These are phyloP conservation scores for Alternaria ethzedia DNA, from an alignment of 2,329 filamentous ascomycete genomes.

Conservation along the genomic window DNA sequence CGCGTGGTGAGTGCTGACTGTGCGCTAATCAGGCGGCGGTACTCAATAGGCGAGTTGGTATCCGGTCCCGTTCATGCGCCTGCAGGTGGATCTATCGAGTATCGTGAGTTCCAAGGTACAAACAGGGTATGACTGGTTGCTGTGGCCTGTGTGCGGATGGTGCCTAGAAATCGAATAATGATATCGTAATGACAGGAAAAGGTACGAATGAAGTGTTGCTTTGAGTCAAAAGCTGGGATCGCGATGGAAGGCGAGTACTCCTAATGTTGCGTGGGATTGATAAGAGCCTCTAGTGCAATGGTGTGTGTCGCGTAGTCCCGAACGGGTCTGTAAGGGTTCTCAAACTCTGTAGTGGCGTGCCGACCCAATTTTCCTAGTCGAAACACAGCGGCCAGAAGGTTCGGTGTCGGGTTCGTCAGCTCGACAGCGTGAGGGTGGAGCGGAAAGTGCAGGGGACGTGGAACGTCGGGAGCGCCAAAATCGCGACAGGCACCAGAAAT, in stretches of 20 bases:
- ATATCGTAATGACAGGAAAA: background rate
- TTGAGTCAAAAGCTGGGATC: background rate
- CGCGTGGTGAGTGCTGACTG: constrained; percentile 23
- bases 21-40: constrained; percentile 16
- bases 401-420: constrained; percentile 36
- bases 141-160: constrained; percentile 10
- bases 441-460: constrained; percentile 26
- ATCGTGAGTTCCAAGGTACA: constrained; percentile 23
- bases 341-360: constrained; percentile 22
- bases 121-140: constrained; percentile 27
- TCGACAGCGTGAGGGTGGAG: constrained; percentile 34
- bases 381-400: constrained; percentile 39
- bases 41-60: constrained; percentile 18
- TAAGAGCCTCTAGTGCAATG: constrained; percentile 24
- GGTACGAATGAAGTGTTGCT: background rate
- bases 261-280: constrained; percentile 21
- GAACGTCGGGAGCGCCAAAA: constrained; percentile 28
- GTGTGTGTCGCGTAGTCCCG: constrained; percentile 16
- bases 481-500: constrained; percentile 20
- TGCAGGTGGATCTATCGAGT: constrained; percentile 24
- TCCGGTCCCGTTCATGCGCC: constrained; percentile 19
- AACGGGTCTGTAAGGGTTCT: constrained; percentile 19
- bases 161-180: background rate
- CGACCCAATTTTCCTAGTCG: constrained; percentile 33
- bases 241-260: constrained; percentile 4